phyloP scores from a whole-genome alignment of 2,329 filamentous ascomycete genomes.

The Pyricularia pennisetigena region DNA sequence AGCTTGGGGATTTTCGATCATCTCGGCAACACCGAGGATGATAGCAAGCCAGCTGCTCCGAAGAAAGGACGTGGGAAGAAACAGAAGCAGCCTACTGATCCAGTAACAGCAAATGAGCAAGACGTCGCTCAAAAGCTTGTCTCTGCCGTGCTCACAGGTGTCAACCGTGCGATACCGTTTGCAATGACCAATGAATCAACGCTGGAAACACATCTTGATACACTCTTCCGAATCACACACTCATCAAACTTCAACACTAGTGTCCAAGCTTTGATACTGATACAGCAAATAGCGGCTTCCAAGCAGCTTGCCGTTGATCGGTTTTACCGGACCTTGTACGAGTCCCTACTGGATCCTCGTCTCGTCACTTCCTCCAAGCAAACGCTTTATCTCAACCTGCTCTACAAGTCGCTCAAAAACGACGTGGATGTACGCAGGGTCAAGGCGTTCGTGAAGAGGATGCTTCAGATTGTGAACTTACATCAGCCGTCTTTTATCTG shows the following conservation, averaged over 20 bases:
- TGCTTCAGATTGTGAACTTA: slow-evolving; percentile 77
- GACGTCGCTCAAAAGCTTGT: slow-evolving; percentile 86
- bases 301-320: slow-evolving; percentile 78
- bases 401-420: slow-evolving; percentile 79
- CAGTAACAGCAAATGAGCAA: slow-evolving; percentile 35
- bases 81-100: slow-evolving; percentile 19
- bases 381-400: slow-evolving; percentile 83
- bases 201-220: slow-evolving; percentile 83
- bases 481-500: slow-evolving; percentile 92
- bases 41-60: slow-evolving; percentile 11
- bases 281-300: slow-evolving; percentile 78
- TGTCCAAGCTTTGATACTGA: slow-evolving; percentile 87
- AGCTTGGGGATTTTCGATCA: slow-evolving; percentile 30
- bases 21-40: slow-evolving; percentile 16
- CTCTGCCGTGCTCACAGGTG: slow-evolving; percentile 82
- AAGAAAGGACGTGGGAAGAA: slow-evolving; percentile 11
- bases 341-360: slow-evolving; percentile 85
- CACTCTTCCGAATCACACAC: slow-evolving; percentile 90
- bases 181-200: slow-evolving; percentile 68
- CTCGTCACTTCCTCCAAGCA: slow-evolving; percentile 89
- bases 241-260: slow-evolving; percentile 99
- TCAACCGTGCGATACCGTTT: slow-evolving; percentile 94
- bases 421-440: slow-evolving; percentile 87
- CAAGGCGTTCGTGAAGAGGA: slow-evolving; percentile 90
- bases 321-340: slow-evolving; percentile 92